Evolutionary conservation across 2,329 filamentous ascomycete species (phyloP).

Genomic region (Plenodomus tracheiphilus): DNA sequence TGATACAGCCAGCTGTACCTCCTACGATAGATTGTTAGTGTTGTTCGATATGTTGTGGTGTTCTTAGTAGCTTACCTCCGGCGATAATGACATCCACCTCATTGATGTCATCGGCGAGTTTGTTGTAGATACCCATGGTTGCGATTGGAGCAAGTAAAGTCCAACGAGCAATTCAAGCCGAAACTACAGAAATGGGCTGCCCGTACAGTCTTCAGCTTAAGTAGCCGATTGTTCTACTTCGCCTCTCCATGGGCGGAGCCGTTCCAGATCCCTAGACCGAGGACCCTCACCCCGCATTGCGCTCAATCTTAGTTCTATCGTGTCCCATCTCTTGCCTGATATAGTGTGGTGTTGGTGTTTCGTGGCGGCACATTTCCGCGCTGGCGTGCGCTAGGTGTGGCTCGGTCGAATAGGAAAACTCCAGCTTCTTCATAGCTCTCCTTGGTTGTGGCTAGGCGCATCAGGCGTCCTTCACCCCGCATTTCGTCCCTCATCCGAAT

Average conservation of each 20-base stretch:
- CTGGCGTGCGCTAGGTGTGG: not conserved
- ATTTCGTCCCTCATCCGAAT: not conserved
- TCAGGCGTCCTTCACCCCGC: not conserved
- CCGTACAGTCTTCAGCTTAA: not conserved
- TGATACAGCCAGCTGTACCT: constrained; percentile 50
- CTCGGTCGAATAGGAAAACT: not conserved
- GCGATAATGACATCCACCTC: constrained; percentile 59
- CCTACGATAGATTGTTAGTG: constrained; percentile 10
- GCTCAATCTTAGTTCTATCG: not conserved
- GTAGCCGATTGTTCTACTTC: not conserved
- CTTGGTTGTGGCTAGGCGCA: not conserved
- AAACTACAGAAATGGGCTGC: not conserved
- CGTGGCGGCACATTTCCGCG: not conserved
- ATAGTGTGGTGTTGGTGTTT: not conserved
- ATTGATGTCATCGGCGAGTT: constrained; percentile 43
- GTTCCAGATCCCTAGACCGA: not conserved
- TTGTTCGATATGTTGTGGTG: not conserved
- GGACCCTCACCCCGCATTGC: not conserved
- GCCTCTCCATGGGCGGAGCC: not conserved
- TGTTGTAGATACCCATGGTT: constrained; percentile 37
- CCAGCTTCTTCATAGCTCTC: not conserved
- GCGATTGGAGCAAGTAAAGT: not conserved
- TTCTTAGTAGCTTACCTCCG: constrained; percentile 43
- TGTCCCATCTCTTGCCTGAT: not conserved
- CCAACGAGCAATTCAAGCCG: not conserved